These are phyloP conservation scores for Ganoderma lucidum DNA, from an alignment of 1,284 basidiomycete genomes.

Conservation along the genomic window DNA sequence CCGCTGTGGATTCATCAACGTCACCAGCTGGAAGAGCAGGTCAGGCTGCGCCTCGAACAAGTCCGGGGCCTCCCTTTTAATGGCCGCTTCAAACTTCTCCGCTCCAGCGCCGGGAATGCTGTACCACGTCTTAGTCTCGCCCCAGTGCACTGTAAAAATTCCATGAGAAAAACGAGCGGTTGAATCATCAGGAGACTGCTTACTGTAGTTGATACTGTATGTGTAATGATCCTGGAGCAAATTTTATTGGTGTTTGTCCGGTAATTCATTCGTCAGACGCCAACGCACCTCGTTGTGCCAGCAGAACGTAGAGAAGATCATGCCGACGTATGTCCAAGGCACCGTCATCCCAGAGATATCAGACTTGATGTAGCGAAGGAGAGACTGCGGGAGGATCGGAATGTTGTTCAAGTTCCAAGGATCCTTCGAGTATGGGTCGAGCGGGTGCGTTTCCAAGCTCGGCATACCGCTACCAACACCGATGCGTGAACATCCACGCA, in stretches of 20 bases:
- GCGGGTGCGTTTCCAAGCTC: constrained; percentile 91
- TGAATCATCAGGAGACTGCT: constrained; percentile 41
- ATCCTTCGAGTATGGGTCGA: constrained; percentile 88
- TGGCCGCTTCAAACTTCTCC: constrained; percentile 96
- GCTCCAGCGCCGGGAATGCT: constrained; percentile 95
- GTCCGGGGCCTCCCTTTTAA: constrained; percentile 95
- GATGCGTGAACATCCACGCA: constrained; percentile 20
- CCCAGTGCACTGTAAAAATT: constrained; percentile 88
- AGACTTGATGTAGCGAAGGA: constrained; percentile 94
- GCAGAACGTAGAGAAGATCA: constrained; percentile 99
- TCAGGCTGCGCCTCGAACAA: constrained; percentile 99
- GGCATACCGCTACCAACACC: constrained; percentile 82
- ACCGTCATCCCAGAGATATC: constrained; percentile 99
- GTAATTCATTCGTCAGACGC: constrained; percentile 11
- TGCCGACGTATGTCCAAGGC: constrained; percentile 99
- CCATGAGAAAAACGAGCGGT: constrained; percentile 23
- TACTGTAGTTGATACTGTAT: constrained; percentile 95
- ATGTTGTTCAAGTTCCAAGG: constrained; percentile 99
- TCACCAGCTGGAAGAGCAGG: constrained; percentile 96
- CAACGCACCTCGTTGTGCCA: constrained; percentile 96
- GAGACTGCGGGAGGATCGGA: constrained; percentile 88
- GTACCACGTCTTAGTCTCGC: constrained; percentile 99
- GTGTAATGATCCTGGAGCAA: constrained; percentile 90
- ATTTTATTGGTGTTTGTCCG: constrained; percentile 21
- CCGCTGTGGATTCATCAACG: constrained; percentile 95